Base-by-base conservation (phyloP, 2,329 filamentous ascomycete genomes). In the Ascochyta viciae-villosae region DNA sequence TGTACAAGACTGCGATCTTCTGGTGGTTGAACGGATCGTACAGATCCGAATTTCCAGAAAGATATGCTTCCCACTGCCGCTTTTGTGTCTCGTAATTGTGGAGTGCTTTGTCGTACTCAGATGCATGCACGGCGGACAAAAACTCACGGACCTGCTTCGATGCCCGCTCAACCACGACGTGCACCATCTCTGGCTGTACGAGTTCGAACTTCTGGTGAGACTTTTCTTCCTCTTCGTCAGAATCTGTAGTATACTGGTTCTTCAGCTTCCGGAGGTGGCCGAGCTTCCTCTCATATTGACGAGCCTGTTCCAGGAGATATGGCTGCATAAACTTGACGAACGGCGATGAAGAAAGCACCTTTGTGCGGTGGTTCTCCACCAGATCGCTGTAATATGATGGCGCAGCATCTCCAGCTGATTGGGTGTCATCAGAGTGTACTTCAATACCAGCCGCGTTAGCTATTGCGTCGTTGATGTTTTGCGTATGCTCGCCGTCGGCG, bases 1-100 rank as follows among this genome's bases (percentile, higher is more conserved):
- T 98, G 76, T 96, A 96, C 8, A 99, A 80, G 2, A 98, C 91
- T 10, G 96, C 92, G 57, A 99, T 97, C 69, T 95, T 96, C 70
- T 99, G 95, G 70, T 99, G 96, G 0, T 92, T 90, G 71, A 92
- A 95, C 0, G 96, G 95, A 71, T 99, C 92, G 66, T 97, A 99
- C 1, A 98, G 83, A 49, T 96, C 90, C 29, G 90, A 81, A 64
- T 95, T 96, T 13, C 91, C 92, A 46, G 94, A 88, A 22, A 97
- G 89, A 68, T 96, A 96, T 26, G 91, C 91, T 72, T 99, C 95
- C 95, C 95, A 99, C 65, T 97, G 93, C 27, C 91, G 87, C 53
- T 92, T 96, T 72, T 98, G 94, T 0, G 92, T 97, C 73, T 92
- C 87, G 72, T 98, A 99, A 66, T 93, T 92, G 76, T 97, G 91